Evolutionary conservation across 768 basidiomycete genomes (phyloP), one percentile per base, ranked within the genome.

Genomic region (Agrocybe pediades): DNA sequence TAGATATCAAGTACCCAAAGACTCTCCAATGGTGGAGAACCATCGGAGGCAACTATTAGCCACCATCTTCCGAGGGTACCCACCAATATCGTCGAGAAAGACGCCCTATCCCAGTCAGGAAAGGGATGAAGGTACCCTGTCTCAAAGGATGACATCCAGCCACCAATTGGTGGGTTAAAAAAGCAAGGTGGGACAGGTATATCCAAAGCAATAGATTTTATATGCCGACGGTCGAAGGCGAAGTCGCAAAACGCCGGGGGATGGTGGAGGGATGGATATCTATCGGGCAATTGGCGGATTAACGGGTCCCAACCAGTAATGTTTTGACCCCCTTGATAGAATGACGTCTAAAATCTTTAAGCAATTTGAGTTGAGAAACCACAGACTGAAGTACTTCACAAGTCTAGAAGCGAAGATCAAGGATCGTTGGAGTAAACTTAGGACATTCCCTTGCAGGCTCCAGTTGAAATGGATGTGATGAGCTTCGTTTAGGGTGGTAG

Each of bases 241-340:
- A 55, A 58, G 47, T 52, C 24, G 46, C 20, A 19, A 42, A 48
- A 26, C 40, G 9, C 20, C 36, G 52, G 2, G 41, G 19, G 48
- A 51, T 59, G 56, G 40, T 54, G 55, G 50, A 16, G 27, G 9
- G 19, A 41, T 48, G 57, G 58, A 53, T 51, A 59, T 61, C 51
- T 23, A 24, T 60, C 60, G 63, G 60, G 45, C 54, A 41, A 53
- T 64, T 46, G 42, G 50, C 60, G 58, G 60, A 36, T 41, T 33
- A 59, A 55, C 55, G 23, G 8, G 17, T 30, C 42, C 30, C 11
- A 29, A 20, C 19, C 9, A 16, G 47, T 2, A 27, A 45, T n/a
- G n/a, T 20, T 21, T 45, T 16, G 26, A 27, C 16, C n/a, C n/a
- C n/a, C 15, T 45, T 23, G 43, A 45, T 45, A 27, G 43, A 45